phyloP scores from a whole-genome alignment of 1,139 yeast species.

The Blastobotrys serpentis region DNA sequence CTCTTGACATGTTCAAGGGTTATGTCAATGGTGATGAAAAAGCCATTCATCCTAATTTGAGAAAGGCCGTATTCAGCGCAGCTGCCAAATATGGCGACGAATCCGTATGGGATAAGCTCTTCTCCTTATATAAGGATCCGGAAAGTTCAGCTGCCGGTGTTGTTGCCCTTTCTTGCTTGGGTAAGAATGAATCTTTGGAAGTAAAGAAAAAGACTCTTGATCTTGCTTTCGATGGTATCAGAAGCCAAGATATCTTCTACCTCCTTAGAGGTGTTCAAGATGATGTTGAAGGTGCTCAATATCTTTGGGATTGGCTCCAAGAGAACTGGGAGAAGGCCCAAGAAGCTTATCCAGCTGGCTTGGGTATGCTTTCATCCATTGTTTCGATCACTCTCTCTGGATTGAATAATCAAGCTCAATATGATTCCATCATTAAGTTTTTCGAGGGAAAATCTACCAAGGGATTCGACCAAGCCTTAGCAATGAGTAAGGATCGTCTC shows the following conservation, averaged over 20 bases:
- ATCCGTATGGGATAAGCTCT: conserved; percentile 60
- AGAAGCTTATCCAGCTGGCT: conserved; percentile 74
- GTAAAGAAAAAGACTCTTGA: conserved; percentile 61
- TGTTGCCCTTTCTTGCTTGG: conserved; percentile 72
- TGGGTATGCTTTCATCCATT: conserved; percentile 73
- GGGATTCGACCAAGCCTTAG: conserved; percentile 72
- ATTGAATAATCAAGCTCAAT: conserved; percentile 61
- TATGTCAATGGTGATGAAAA: conserved; percentile 62
- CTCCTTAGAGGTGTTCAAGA: conserved; percentile 70
- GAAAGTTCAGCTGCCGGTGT: conserved; percentile 70
- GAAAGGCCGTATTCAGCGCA: conserved; percentile 64
- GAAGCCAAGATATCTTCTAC: conserved; percentile 72
- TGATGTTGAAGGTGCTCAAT: conserved; percentile 60
- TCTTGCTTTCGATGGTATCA: conserved; percentile 62
- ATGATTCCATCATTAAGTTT: conserved; percentile 56
- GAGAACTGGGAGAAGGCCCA: conserved; percentile 68
- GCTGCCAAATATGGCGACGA: conserved; percentile 66
- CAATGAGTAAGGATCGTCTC: conserved; percentile 67
- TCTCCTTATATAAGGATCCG: conserved; percentile 64
- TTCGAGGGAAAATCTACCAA: conserved; percentile 61
- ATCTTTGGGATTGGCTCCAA: conserved; percentile 75
- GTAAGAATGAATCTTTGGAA: conserved; percentile 60
- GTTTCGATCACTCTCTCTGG: conserved; percentile 62
- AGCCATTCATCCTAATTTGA: conserved; percentile 80
- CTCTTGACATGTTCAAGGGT: conserved; percentile 56